Evolutionary conservation across 2,329 filamentous ascomycete species (phyloP), one percentile per base, ranked within the genome.

Genomic region (Aspergillus sp.): DNA sequence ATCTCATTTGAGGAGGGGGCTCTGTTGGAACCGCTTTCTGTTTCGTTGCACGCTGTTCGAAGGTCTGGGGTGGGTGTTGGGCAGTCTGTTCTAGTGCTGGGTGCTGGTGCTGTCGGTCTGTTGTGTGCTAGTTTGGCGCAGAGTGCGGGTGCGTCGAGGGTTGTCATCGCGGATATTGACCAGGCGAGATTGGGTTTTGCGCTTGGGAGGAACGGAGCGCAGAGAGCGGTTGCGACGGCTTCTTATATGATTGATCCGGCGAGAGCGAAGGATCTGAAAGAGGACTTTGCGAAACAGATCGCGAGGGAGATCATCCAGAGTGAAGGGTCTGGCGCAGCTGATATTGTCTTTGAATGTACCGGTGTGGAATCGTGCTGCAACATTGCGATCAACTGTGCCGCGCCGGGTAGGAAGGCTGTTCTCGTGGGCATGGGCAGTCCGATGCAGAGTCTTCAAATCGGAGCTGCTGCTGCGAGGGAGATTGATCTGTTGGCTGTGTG

Each of bases 371-470:
- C 73, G 1, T 85, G 81, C 53, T 22, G 19, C 26, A 5, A 10
- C 10, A 10, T 15, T 5, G 11, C 14, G 15, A 8, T 61, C 54
- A 16, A 12, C 8, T 8, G 11, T 15, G 8, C 3, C 28, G 67
- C 63, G 57, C 78, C 3, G 78, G 82, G 82, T 15, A 82, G 82
- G 12, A 80, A 78, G 46, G 68, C 86, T 30, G 71, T 86, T 55
- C 77, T 86, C 55, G 80, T 88, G 15, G 82, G 82, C 33, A 86
- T 86, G 82, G 82, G 82, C 24, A 82, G 74, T 4, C 81, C 82
- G 0, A 72, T 85, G 32, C 80, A 86, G 55, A 85, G 80, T 0
- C 67, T 86, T 2, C 81, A 81, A 1, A 64, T 88, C 28, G 82
- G 77, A 5, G 78, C 79, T 4, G 81, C 81, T 3, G 79, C 82